Percentiles rank a stretch among this genome's conserved stretches.
These are phyloP conservation scores for Termitomyces sp. DNA, from an alignment of 768 basidiomycete genomes.

Conservation along the genomic window DNA sequence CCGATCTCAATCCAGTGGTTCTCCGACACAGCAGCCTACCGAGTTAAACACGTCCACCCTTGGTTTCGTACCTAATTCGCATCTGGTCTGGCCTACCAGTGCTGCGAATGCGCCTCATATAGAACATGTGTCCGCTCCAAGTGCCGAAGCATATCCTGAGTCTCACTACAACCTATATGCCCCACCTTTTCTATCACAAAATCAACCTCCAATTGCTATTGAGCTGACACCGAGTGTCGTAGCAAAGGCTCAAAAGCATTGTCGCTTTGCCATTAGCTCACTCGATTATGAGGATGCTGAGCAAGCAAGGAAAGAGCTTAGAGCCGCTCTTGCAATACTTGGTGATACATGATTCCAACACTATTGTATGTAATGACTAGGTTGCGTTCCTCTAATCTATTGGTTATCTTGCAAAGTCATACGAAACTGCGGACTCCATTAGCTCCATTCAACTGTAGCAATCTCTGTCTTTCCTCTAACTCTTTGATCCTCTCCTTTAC, in stretches of 20 bases:
- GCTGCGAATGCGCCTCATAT: background rate
- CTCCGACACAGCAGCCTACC: background rate
- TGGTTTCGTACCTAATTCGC: background rate
- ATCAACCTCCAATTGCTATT: slow-evolving; percentile 20
- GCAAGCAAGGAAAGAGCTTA: slow-evolving; percentile 80
- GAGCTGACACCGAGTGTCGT: slow-evolving; percentile 64
- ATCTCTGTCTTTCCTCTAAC: background rate
- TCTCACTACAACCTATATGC: slow-evolving; percentile 4
- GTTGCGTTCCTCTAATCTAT: background rate
- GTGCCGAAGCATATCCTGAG: background rate
- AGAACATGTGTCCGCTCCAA: background rate
- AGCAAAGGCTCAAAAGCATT: slow-evolving; percentile 83
- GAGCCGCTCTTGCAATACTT: slow-evolving; percentile 63
- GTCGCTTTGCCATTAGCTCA: slow-evolving; percentile 89
- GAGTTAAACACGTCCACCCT: background rate
- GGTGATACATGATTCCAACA: slow-evolving; percentile 35
- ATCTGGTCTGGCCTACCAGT: background rate
- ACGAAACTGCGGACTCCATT: background rate
- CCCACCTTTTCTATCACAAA: slow-evolving; percentile 14
- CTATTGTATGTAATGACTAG: background rate
- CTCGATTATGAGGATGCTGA: slow-evolving; percentile 92
- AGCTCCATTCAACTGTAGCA: background rate
- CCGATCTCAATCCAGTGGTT: background rate
- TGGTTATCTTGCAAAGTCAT: background rate
- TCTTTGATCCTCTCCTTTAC: background rate